phyloP scores from a whole-genome alignment of 805 yeast species.

The Candida tibetensis region DNA sequence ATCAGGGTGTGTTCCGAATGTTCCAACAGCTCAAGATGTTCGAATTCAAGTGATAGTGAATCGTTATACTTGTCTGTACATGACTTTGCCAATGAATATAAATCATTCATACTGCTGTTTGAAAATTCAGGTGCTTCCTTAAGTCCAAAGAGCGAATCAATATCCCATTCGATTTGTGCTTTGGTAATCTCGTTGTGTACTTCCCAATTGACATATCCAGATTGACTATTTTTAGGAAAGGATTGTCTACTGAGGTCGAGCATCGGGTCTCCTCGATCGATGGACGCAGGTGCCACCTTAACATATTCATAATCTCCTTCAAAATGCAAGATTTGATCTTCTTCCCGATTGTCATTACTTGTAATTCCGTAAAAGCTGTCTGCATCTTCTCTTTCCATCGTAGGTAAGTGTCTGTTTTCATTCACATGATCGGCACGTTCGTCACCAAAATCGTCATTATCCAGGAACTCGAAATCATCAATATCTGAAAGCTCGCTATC shows the following conservation, averaged over 20 bases:
- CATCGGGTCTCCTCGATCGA: neutral
- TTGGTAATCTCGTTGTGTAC: conserved; percentile 17
- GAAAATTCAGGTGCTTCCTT: too few species aligned
- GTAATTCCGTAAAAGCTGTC: neutral
- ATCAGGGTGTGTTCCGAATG: neutral
- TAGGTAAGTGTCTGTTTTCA: neutral
- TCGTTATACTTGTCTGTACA: neutral
- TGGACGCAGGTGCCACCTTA: neutral
- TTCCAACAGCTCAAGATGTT: neutral
- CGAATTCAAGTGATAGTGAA: neutral
- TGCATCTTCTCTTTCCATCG: neutral
- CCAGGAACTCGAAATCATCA: neutral
- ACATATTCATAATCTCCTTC: neutral
- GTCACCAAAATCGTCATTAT: neutral
- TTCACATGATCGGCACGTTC: neutral
- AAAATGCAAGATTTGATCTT: neutral
- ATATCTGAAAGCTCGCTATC: neutral
- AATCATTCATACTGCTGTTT: conserved; percentile 10
- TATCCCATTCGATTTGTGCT: conserved; percentile 8
- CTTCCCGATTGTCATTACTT: neutral
- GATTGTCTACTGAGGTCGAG: neutral
- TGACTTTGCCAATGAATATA: neutral
- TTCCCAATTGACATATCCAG: conserved; percentile 33
- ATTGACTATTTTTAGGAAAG: conserved; percentile 26
- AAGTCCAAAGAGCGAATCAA: too few species aligned